Conservation (phyloP, 78 protist genomes). For the Dictyostelium purpureum region DNA sequence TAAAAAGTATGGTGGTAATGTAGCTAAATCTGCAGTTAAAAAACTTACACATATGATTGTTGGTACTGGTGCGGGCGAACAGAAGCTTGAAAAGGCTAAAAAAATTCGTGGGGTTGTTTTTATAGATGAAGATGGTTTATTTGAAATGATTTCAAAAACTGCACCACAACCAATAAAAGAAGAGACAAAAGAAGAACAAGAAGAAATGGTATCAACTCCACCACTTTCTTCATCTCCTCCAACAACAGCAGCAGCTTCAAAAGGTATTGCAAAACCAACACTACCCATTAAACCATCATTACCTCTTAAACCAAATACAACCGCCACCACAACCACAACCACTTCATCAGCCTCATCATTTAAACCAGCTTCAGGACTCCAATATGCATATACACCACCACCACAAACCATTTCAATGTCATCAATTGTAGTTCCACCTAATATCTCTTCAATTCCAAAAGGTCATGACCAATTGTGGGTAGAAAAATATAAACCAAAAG, state of each 20-base stretch:
- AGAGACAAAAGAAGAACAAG: not conserved
- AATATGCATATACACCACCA: not conserved
- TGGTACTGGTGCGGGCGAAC: conserved; percentile 55
- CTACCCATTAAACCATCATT: not conserved
- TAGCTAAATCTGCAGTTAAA: conserved; percentile 13
- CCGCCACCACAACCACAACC: not conserved
- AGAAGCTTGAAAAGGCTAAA: conserved; percentile 9
- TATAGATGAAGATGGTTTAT: conserved; percentile 76
- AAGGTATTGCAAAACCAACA: not conserved
- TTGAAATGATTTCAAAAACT: conserved; percentile 14
- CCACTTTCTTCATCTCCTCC: no score
- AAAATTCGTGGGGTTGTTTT: not conserved
- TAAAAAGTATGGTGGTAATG: conserved; percentile 52
- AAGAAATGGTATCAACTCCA: not conserved
- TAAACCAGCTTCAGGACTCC: not conserved
- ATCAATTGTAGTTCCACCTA: not conserved
- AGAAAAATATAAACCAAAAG: conserved; percentile 89
- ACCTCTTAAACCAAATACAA: not conserved
- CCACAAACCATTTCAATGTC: not conserved
- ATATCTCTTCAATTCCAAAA: not conserved
- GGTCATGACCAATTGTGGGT: conserved; percentile 76
- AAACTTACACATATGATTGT: conserved; percentile 39
- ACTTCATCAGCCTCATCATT: not conserved
- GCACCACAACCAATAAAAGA: not conserved
- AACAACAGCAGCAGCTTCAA: not conserved